Conservation (phyloP, 2,329 filamentous ascomycete species). For the Arthrinium puccinioides region DNA sequence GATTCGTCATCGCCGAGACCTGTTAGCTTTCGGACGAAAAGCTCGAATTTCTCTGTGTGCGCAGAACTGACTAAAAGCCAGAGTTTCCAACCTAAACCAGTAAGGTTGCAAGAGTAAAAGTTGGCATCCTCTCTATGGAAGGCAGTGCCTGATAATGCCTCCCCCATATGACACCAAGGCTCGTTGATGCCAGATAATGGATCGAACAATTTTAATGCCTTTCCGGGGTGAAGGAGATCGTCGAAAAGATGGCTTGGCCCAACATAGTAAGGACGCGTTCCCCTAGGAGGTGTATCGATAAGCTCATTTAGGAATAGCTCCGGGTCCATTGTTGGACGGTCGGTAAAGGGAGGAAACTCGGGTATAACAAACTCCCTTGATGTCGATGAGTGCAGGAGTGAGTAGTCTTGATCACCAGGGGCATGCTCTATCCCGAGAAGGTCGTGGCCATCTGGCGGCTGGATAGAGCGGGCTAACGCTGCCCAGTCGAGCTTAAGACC, state of each 20-base stretch:
- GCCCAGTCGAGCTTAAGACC: background rate
- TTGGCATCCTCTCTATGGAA: slow-evolving; percentile 4
- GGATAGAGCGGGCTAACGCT: background rate
- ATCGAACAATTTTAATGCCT: background rate
- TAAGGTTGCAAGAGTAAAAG: slow-evolving; percentile 2
- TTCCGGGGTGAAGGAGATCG: slow-evolving; percentile 3
- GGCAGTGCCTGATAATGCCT: slow-evolving; percentile 2
- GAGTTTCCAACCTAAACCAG: slow-evolving; percentile 3
- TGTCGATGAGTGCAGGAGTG: background rate
- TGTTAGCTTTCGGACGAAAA: background rate
- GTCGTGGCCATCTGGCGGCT: background rate
- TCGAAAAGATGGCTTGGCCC: slow-evolving; percentile 1
- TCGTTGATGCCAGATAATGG: slow-evolving; percentile 3
- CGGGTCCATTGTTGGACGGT: background rate
- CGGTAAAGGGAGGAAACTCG: background rate
- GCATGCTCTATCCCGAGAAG: background rate
- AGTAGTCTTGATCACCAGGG: background rate
- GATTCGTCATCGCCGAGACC: background rate
- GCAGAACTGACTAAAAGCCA: slow-evolving; percentile 2
- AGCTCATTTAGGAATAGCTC: slow-evolving; percentile 2
- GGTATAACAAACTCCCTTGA: background rate
- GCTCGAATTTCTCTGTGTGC: slow-evolving; percentile 4
- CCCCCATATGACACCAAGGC: background rate
- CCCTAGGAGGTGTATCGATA: slow-evolving; percentile 1
- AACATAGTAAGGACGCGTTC: slow-evolving; percentile 4